Base-by-base conservation (phyloP, 108 stramenopile species). In the Pelagomonas calceolata region DNA sequence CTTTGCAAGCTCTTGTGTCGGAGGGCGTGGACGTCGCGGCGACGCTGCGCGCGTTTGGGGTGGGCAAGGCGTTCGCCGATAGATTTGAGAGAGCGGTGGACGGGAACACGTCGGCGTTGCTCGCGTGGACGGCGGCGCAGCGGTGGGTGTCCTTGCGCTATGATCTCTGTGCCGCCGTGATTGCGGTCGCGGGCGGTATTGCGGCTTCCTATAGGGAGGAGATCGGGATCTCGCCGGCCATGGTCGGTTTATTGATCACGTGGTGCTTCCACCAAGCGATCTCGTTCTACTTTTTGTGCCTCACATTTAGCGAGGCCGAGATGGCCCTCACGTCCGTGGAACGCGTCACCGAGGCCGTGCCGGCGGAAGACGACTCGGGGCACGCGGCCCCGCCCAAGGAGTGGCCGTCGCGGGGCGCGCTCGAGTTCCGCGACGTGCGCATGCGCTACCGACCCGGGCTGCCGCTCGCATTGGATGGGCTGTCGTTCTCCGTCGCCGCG, bases 111-210 rank as follows among this genome's bases (percentile, higher is more conserved):
- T 36, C 29, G n/a, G 72, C 72, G 4, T 36, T 72, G 43, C 30
- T 45, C 18, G 36, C 65, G 30, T 66, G 64, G 64, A 72, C 36
- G 30, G 63, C 64, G 21, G 30, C 36, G 0, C 72, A 81, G 36
- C 63, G 76, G 37, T 95, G 94, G 94, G 71, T 95, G 29, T 89
- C 88, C 17, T 64, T 90, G 18, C 78, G 94, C 30, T 87, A 92
- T 67, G 91, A 92, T 68, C 39, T 91, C 34, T 83, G 91, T 17
- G 92, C 91, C 21, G 84, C 82, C 31, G n/a, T 79, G 17, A 73
- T 90, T 32, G 88, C 91, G 51, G 74, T 92, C 39, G 36, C 79
- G 32, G 79, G 90, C 32, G 73, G 79, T 9, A 37, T 87, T 3
- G 71, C 92, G 0, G 80, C 90, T 0, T 75, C 73, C 66, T 80